Conservation (phyloP, 805 yeast species). For the Nakazawaea ambrosiae region DNA sequence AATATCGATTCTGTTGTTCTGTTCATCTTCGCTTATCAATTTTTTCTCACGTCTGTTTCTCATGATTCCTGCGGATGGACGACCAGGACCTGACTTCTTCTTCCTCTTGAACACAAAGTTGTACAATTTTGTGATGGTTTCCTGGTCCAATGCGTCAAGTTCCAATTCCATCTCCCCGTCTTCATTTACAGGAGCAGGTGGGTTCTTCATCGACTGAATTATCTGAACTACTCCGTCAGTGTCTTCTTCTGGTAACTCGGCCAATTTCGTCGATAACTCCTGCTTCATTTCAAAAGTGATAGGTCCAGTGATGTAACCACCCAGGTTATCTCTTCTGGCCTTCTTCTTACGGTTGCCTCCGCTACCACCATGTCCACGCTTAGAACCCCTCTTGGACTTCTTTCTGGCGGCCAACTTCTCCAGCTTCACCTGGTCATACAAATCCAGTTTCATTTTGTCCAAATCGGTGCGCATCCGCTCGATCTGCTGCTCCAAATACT, state of each 20-base stretch:
- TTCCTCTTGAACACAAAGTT: constrained; percentile 61
- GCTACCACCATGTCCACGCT: constrained; percentile 24
- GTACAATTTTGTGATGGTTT: constrained; percentile 76
- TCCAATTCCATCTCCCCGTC: constrained; percentile 96
- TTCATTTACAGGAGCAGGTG: constrained; percentile 42
- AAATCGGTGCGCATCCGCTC: constrained; percentile 81
- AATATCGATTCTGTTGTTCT: constrained; percentile 58
- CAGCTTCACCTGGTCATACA: constrained; percentile 57
- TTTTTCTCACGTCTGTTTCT: constrained; percentile 41
- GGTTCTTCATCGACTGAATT: constrained; percentile 72
- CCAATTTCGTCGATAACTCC: constrained; percentile 81
- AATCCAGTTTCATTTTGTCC: constrained; percentile 73
- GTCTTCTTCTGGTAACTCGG: constrained; percentile 67
- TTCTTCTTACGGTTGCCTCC: constrained; percentile 15
- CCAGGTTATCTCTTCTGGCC: constrained; percentile 12
- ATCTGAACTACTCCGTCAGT: constrained; percentile 78
- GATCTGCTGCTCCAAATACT: constrained; percentile 80
- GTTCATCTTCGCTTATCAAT: constrained; percentile 60
- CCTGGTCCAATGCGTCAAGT: constrained; percentile 84
- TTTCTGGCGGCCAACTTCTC: constrained; percentile 50
- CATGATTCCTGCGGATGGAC: constrained; percentile 4
- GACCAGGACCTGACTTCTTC: constrained; percentile 24
- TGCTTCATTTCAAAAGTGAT: constrained; percentile 96
- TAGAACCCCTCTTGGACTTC: constrained; percentile 25
- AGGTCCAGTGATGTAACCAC: constrained; percentile 24